Evolutionary conservation across 768 basidiomycete genomes (phyloP), one percentile per base, ranked within the genome.

Genomic region (Boletus insuetus): DNA sequence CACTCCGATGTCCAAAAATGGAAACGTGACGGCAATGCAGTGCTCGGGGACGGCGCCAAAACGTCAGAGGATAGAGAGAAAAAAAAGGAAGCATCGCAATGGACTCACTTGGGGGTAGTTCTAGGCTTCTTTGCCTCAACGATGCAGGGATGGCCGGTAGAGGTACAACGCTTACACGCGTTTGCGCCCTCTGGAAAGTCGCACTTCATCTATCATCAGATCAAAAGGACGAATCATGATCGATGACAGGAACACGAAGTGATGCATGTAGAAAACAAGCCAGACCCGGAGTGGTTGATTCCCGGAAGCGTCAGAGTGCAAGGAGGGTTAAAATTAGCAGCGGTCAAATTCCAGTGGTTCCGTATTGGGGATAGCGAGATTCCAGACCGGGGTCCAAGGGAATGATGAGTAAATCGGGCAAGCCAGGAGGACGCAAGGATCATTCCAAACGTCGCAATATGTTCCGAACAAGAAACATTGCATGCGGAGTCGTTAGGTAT

Each of bases 121-220:
- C 84, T 79, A 51, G 83, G 87, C 74, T 89, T 91, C 57, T 90
- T 80, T 46, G 89, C 89, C 71, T 91, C 90, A 38, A 92, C 89
- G 60, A 91, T 84, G 68, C 91, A 93, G 41, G 83, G 77, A 71
- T 91, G 87, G 2, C 87, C 85, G 48, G 84, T 82, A 26, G 79
- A 63, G 62, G 82, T 85, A 71, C 91, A 93, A 46, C 91, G 82
- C 65, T 80, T 85, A 73, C 91, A 93, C n/a, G 86, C 84, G 64
- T 82, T 84, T 51, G 87, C 83, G 55, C 82, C 77, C 59, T 76
- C 77, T 38, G 86, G 86, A 67, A 92, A 91, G 61, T 85, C 86
- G 73, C 91, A 93, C 77, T 87, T 91, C 91, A 93, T 93, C 87
- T 91, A 58, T 55, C 38, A 19, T 56, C 48, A 44, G 14, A 53